Base-by-base conservation (phyloP, 306 rosid species). In the Carpinus viminea region DNA sequence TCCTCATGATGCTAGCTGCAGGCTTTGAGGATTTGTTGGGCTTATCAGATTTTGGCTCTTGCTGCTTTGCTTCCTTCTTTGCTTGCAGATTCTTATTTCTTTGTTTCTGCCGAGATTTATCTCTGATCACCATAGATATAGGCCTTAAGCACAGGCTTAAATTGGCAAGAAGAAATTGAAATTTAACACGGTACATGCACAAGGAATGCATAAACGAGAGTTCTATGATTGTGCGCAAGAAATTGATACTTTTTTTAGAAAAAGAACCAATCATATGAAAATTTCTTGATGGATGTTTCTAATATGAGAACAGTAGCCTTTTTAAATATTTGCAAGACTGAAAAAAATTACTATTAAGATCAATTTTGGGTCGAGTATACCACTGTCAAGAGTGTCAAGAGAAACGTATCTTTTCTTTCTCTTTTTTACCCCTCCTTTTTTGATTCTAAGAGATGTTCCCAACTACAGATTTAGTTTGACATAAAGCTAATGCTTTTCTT, bases 101-200 rank as follows among this genome's bases (percentile, higher is more conserved):
- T 84, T 95, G 99, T 74, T 91, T 95, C 89, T 95, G 87, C 4
- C 98, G 92, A 45, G 96, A 85, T 81, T 95, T 95, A 79, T 93
- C 99, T 85, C 99, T 95, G 59, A 79, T 60, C 57, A 77, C 66
- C 51, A 54, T 50, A 78, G 74, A 76, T 50, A 55, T 53, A 70
- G 75, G 61, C 66, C 73, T 43, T 28, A 65, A 87, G 85, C 74
- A 66, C 8, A 6, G 18, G 62, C 73, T 76, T 46, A 68, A 21
- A 16, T 66, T 65, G 70, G 68, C 51, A 51, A 61, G 47, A 18
- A 34, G 54, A 18, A 75, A 80, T 16, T n/a, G 11, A 9, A n/a
- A 17, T 50, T 20, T 21, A 48, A 36, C 34, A 13, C 1, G n/a
- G 15, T 48, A 31, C 38, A 61, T 4, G 53, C 51, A 47, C 18